Conservation (phyloP, 1,139 yeast species). For the Suhomyces guaymorum region DNA sequence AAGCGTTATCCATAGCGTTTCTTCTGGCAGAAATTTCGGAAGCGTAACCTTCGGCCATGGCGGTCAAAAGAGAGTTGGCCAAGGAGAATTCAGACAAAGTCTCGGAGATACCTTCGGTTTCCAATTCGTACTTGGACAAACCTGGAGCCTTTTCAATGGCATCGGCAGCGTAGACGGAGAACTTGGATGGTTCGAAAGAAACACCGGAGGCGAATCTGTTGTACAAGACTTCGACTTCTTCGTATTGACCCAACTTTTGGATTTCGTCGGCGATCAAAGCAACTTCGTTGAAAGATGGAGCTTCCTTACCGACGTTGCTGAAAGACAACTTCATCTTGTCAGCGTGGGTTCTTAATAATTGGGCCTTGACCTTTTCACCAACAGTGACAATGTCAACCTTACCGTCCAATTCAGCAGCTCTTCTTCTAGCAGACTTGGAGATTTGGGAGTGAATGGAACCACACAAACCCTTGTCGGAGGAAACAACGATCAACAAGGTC, state of each 20-base stretch:
- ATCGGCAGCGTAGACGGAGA: conserved; percentile 66
- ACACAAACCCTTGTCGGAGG: conserved; percentile 98
- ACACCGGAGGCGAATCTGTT: conserved; percentile 87
- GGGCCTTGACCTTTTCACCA: conserved; percentile 93
- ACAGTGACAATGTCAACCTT: conserved; percentile 80
- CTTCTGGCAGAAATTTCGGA: conserved; percentile 98
- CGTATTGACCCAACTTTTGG: conserved; percentile 65
- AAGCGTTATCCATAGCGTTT: conserved; percentile 99
- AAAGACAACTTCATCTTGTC: conserved; percentile 71
- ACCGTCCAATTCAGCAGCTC: conserved; percentile 59
- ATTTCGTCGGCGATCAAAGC: conserved; percentile 88
- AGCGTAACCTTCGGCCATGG: conserved; percentile 97
- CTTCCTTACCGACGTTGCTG: conserved; percentile 93
- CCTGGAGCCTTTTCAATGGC: conserved; percentile 87
- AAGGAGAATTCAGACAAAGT: conserved; percentile 83
- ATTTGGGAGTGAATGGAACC: conserved; percentile 96
- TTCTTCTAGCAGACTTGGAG: conserved; percentile 81
- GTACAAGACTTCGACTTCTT: conserved; percentile 78
- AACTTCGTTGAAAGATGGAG: conserved; percentile 91
- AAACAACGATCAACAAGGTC: conserved; percentile 78
- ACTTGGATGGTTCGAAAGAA: conserved; percentile 79
- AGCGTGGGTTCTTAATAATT: conserved; percentile 80
- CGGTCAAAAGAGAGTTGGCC: conserved; percentile 87
- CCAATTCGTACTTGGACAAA: conserved; percentile 79
- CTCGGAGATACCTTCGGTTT: conserved; percentile 63